A percentile compares a stretch with the other conserved stretches of the same genome.
Evolutionary conservation across 306 rosid species (phyloP).

Genomic region (Quercus berberidifolia): DNA sequence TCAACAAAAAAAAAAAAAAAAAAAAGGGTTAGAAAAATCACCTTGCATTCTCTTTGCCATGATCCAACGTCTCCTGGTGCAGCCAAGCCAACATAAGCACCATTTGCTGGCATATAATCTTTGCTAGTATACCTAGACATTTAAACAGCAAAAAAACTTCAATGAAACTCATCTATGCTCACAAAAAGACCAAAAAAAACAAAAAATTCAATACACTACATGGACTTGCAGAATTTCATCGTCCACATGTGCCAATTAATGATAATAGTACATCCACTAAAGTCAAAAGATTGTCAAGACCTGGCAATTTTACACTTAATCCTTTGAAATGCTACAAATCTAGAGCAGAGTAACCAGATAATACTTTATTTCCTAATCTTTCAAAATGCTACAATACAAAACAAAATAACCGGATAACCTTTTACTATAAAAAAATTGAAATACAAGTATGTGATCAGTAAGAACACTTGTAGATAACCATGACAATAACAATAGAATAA

Average conservation of each 20-base stretch:
- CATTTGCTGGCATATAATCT: conserved; percentile 28
- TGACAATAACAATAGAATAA: not conserved
- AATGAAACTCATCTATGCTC: not conserved
- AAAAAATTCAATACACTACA: not conserved
- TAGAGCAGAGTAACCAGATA: not conserved
- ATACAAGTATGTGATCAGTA: not conserved
- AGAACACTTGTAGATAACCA: conserved; percentile 5
- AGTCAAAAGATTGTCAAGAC: not conserved
- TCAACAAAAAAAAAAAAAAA: too few species aligned
- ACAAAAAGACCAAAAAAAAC: not conserved
- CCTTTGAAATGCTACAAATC: not conserved
- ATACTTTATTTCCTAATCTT: not conserved
- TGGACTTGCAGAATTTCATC: not conserved
- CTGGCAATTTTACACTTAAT: not conserved
- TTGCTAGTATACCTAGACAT: conserved; percentile 40
- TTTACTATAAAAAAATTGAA: not conserved
- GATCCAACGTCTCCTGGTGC: conserved; percentile 51
- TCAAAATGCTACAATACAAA: not conserved
- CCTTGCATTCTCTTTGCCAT: conserved; percentile 82
- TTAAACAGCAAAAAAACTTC: conserved; percentile 5
- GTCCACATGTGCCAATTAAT: not conserved
- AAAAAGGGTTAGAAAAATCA: not conserved
- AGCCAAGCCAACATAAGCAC: conserved; percentile 55
- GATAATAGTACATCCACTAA: not conserved
- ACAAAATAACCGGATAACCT: not conserved